Percentiles rank a stretch among this genome's conserved stretches.
These are phyloP conservation scores for Zelopaecilomyces penicillatus DNA, from an alignment of 2,329 filamentous ascomycete species.

Conservation along the genomic window DNA sequence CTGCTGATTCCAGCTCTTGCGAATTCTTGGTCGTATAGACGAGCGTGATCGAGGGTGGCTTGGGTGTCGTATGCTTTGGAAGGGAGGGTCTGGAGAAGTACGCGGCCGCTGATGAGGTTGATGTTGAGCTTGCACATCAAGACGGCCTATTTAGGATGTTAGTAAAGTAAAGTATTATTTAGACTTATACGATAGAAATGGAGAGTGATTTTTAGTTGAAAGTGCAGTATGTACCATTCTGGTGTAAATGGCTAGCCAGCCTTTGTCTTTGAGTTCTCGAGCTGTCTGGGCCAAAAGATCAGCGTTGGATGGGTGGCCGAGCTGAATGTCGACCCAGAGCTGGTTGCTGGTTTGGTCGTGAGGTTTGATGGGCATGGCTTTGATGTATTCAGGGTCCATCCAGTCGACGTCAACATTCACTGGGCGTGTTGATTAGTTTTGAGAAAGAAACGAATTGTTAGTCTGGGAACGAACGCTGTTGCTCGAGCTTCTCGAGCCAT, in stretches of 20 bases:
- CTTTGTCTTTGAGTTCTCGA: conserved; percentile 34
- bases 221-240: conserved; percentile 25
- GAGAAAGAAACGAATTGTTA: background rate
- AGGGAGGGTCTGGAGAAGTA: conserved; percentile 39
- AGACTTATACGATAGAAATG: background rate
- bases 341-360: conserved; percentile 45
- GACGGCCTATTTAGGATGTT: conserved; percentile 25
- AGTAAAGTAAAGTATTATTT: background rate
- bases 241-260: conserved; percentile 41
- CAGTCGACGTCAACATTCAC: conserved; percentile 44
- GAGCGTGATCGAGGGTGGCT: conserved; percentile 36
- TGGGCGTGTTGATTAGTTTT: conserved; percentile 13
- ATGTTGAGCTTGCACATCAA: conserved; percentile 39
- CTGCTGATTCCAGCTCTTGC: conserved; percentile 33
- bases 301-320: conserved; percentile 34
- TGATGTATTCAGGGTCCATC: conserved; percentile 42
- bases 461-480: conserved; percentile 24
- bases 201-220: too few relatives aligned
- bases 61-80: conserved; percentile 37
- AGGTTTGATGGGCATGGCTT: conserved; percentile 33
- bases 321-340: conserved; percentile 38
- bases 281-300: conserved; percentile 33
- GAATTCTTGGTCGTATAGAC: conserved; percentile 38
- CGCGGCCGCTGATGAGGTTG: conserved; percentile 35
- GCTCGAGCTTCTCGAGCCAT: conserved; percentile 36